These are phyloP conservation scores for Agaricus sinodeliciosus DNA, from an alignment of 768 basidiomycete genomes.

Conservation along the genomic window DNA sequence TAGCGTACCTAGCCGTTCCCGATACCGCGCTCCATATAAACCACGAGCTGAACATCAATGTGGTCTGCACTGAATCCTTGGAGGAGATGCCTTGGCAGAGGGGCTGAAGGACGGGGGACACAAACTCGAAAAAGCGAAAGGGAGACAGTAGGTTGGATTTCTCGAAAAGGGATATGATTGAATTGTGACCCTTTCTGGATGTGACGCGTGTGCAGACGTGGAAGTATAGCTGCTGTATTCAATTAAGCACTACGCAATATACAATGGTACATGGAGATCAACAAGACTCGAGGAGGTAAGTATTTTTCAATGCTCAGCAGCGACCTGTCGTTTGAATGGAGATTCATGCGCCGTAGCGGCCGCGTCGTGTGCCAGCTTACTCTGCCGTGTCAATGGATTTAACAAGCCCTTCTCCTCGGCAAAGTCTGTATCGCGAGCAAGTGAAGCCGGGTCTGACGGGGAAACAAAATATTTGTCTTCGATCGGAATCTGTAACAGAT, in stretches of 20 bases:
- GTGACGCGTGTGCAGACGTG: slow-evolving; percentile 2
- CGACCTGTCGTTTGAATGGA: not conserved
- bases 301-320: not conserved
- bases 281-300: not conserved
- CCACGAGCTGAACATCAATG: slow-evolving; percentile 47
- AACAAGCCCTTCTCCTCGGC: slow-evolving; percentile 85
- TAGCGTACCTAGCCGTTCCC: slow-evolving; percentile 51
- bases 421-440: slow-evolving; percentile 69
- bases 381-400: slow-evolving; percentile 40
- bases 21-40: slow-evolving; percentile 60
- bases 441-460: slow-evolving; percentile 70
- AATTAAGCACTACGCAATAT: not conserved
- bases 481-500: slow-evolving; percentile 90
- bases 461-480: slow-evolving; percentile 90
- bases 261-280: not conserved
- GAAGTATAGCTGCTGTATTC: no score
- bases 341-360: not conserved
- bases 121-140: no score
- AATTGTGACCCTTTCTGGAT: slow-evolving; percentile 4
- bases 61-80: not conserved
- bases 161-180: not conserved
- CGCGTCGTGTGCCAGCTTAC: slow-evolving; percentile 10
- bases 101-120: not conserved
- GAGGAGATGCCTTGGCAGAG: not conserved
- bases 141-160: not conserved